These are phyloP conservation scores for Gilbertella persicaria DNA, from an alignment of 371 early-diverging fungal genomes.

Conservation along the genomic window DNA sequence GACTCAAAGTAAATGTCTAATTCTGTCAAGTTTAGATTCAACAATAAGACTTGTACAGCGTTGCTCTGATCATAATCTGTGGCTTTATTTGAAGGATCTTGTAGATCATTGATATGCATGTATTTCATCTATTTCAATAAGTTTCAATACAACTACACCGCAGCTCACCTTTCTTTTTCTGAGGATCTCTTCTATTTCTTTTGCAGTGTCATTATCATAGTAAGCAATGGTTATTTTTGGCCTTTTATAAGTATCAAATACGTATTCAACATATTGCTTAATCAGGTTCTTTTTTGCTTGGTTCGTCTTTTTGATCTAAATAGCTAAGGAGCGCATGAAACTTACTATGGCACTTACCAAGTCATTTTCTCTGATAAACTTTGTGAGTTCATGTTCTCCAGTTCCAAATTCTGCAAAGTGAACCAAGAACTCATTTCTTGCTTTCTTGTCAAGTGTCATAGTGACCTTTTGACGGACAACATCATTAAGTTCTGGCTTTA, in stretches of 20 bases:
- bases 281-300: slow-evolving; percentile 48
- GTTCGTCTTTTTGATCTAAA: slow-evolving; percentile 12
- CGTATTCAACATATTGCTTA: slow-evolving; percentile 47
- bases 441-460: slow-evolving; percentile 10
- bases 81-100: not conserved
- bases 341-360: not conserved
- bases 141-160: not conserved
- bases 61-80: slow-evolving; percentile 6
- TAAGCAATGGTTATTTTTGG: slow-evolving; percentile 67
- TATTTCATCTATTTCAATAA: slow-evolving; percentile 2
- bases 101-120: not conserved
- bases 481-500: slow-evolving; percentile 48
- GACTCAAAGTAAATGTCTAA: not conserved
- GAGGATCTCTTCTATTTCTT: slow-evolving; percentile 35
- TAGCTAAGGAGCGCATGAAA: too few species aligned
- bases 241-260: slow-evolving; percentile 32
- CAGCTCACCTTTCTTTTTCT: slow-evolving; percentile 22
- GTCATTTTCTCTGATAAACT: slow-evolving; percentile 4
- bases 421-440: not conserved
- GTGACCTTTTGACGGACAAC: slow-evolving; percentile 49
- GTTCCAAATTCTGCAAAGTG: not conserved
- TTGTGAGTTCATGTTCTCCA: not conserved
- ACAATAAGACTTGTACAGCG: slow-evolving; percentile 6
- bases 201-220: slow-evolving; percentile 53
- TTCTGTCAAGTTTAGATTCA: slow-evolving; percentile 12